These are phyloP conservation scores for Psilocybe subaeruginosa DNA, from an alignment of 768 basidiomycete species.

Conservation along the genomic window DNA sequence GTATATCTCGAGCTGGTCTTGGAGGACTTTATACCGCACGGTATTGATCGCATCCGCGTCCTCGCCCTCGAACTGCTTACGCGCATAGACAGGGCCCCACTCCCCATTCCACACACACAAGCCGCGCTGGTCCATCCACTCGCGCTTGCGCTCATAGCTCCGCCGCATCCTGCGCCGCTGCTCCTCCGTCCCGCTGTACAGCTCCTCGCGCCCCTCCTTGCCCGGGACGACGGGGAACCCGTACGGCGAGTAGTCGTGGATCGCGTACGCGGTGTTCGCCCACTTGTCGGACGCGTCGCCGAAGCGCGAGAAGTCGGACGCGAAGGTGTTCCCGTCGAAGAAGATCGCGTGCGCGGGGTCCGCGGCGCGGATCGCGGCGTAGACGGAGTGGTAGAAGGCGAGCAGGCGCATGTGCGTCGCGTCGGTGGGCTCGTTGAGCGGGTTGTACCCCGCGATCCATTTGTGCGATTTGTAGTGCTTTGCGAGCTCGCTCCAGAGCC, in stretches of 20 bases:
- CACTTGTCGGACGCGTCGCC: constrained; percentile 63
- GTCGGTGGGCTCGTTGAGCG: constrained; percentile 83
- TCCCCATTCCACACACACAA: constrained; percentile 82
- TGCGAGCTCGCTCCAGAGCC: constrained; percentile 80
- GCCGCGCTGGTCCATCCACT: constrained; percentile 72
- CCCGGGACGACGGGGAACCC: constrained; percentile 65
- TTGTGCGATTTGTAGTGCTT: constrained; percentile 75
- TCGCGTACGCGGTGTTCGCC: constrained; percentile 76
- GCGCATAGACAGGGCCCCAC: constrained; percentile 83
- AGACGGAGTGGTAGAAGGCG: constrained; percentile 67
- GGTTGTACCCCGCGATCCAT: constrained; percentile 89
- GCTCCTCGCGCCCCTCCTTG: constrained; percentile 29
- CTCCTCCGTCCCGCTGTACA: constrained; percentile 53
- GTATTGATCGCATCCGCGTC: constrained; percentile 70
- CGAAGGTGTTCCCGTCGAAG: constrained; percentile 86
- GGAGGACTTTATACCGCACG: constrained; percentile 62
- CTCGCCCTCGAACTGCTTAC: constrained; percentile 59
- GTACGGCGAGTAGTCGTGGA: constrained; percentile 77
- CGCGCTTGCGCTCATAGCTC: constrained; percentile 73
- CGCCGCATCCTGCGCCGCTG: constrained; percentile 54
- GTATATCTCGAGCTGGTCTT: constrained; percentile 77
- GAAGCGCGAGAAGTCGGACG: constrained; percentile 76
- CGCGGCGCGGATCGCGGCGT: constrained; percentile 69
- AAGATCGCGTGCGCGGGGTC: constrained; percentile 77
- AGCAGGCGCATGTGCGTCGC: constrained; percentile 65